Percentiles rank a stretch among this genome's conserved stretches.
phyloP scores from a whole-genome alignment of 768 basidiomycete species.

The Trametes sanguinea region DNA sequence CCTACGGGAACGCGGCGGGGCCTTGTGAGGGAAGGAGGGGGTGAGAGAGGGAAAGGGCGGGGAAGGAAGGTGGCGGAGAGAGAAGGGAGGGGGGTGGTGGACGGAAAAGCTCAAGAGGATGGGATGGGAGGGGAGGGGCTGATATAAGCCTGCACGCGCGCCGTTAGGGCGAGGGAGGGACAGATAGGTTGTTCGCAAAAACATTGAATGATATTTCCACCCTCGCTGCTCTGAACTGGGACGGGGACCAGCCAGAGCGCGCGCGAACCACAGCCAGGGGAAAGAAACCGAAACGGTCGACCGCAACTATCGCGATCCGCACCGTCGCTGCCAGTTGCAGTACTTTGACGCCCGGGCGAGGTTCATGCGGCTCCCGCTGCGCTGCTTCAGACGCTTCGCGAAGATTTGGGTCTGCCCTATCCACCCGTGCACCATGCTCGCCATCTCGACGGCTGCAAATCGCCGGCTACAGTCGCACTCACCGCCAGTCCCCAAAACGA shows the following conservation, averaged over 20 bases:
- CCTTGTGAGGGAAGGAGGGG: not conserved
- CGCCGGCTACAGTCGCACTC: not conserved
- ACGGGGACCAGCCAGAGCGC: too few relatives aligned
- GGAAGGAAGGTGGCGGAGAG: constrained; percentile 1
- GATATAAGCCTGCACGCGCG: not conserved
- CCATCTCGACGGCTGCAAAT: not conserved
- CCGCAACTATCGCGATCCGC: constrained; percentile 12
- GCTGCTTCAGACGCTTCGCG: not conserved
- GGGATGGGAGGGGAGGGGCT: not conserved
- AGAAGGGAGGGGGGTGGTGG: not conserved
- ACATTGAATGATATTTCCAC: not conserved
- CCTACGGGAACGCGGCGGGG: constrained; percentile 5
- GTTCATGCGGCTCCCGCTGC: constrained; percentile 12
- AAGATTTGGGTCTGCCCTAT: not conserved
- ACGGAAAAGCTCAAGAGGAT: constrained; percentile 1
- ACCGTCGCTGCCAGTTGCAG: too few relatives aligned
- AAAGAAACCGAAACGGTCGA: not conserved
- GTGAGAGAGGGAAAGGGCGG: not conserved
- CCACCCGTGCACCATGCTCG: not conserved
- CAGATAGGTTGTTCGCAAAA: not conserved
- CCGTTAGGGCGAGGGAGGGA: not conserved
- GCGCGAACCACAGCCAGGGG: not conserved
- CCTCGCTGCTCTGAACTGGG: too few relatives aligned
- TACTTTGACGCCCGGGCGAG: not conserved
- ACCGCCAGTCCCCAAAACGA: not conserved